Conservation (phyloP, 805 yeast species). For the Kodamaea sagamina region DNA sequence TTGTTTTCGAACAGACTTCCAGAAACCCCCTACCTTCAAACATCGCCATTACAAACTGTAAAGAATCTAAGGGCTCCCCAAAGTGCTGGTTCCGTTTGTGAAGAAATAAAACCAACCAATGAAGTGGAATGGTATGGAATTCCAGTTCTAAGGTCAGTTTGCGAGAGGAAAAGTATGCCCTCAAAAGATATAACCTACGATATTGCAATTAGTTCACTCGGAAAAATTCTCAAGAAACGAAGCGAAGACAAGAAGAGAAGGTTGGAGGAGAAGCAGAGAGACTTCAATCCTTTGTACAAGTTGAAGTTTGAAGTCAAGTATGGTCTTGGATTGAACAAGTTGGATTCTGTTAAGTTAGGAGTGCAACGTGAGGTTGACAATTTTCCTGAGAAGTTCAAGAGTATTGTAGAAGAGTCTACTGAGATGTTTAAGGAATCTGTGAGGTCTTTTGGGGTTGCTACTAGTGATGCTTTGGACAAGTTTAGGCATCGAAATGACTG, state of each 20-base stretch:
- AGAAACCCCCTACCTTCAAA: no score
- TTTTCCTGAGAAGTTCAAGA: background rate
- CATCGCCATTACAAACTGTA: no score
- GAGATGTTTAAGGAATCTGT: background rate
- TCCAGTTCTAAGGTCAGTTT: background rate
- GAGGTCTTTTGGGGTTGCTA: background rate
- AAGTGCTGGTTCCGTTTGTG: no score
- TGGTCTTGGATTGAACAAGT: constrained; percentile 1
- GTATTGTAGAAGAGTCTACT: background rate
- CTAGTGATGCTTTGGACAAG: background rate
- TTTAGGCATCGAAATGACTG: background rate
- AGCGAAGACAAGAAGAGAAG: background rate
- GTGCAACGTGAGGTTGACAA: background rate
- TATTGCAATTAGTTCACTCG: background rate
- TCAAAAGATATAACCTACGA: background rate
- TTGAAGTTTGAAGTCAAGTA: constrained; percentile 1
- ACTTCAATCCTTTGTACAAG: background rate
- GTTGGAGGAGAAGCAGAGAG: background rate
- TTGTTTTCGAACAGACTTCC: no score
- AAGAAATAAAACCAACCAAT: no score
- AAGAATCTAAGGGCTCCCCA: no score
- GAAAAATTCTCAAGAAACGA: background rate
- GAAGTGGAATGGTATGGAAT: background rate
- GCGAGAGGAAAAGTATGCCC: background rate
- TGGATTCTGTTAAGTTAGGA: background rate